Base-by-base conservation (phyloP, 306 rosid species). In the Delonix regia region DNA sequence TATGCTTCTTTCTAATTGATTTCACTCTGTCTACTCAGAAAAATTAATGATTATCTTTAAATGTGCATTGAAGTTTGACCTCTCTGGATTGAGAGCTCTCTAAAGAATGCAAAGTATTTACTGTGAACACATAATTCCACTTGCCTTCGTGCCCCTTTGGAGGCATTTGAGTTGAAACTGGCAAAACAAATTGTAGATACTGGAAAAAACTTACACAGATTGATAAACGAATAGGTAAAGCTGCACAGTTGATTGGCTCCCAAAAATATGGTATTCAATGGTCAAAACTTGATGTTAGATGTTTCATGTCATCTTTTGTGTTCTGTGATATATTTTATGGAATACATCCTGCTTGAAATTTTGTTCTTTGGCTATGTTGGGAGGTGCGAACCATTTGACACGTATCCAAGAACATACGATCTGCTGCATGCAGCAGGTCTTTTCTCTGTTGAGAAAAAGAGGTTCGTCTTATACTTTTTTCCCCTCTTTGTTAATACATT, bases 321-420 rank as follows among this genome's bases (percentile, higher is more conserved):
- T 25, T 24, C 27, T 39, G 48, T 38, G 63, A 59, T 19, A 33
- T 55, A 19, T 67, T 45, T 11, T 18, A 28, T 49, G 59, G 49
- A 75, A 21, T 69, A 63, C 25, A 44, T 53, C 24, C 7, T 79
- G 80, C 71, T 69, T 67, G 44, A 65, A 48, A 4, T 21, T 79
- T 33, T 5, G 8, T 61, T 13, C 79, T 24, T 73, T 22, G 53
- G 27, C n/a, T 44, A 44, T 55, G 21, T 64, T 42, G 80, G 22
- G 69, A 94, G 99, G 99, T 94, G 99, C 11, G 99, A 94, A 78
- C 97, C 99, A 19, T 92, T 94, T 76, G 97, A 94, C 76, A 90
- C 99, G 51, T 94, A 94, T 76, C 99, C 97, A 28, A 90, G 95
- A 88, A 92, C 99, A 19, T 94, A 94, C 22, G 97, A 92, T 82